Conservation (phyloP, 129 eudicot species). For the Heracleum sosnowskyi region DNA sequence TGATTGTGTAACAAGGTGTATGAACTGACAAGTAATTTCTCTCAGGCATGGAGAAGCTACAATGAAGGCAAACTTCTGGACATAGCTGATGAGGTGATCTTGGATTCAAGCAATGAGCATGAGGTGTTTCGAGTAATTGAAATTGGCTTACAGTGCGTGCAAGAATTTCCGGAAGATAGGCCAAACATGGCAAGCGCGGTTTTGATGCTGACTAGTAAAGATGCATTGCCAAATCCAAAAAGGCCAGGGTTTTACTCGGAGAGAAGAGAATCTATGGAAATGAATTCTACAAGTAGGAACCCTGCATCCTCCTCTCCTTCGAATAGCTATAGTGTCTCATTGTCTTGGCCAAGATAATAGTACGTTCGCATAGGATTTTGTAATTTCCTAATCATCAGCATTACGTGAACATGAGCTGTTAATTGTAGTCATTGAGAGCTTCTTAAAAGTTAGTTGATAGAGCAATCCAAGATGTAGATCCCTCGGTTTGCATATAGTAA, state of each 20-base stretch:
- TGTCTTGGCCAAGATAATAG: not conserved
- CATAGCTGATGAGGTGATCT: not conserved
- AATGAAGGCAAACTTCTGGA: not conserved
- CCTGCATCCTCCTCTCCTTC: not conserved
- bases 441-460: too few relatives aligned
- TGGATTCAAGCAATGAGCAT: not conserved
- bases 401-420: too few relatives aligned
- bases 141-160: constrained; percentile 5
- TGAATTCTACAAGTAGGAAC: not conserved
- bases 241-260: constrained; percentile 5
- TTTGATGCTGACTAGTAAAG: not conserved
- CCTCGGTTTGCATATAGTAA: too few relatives aligned
- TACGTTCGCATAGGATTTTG: not conserved
- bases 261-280: not conserved
- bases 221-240: not conserved
- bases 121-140: constrained; percentile 1
- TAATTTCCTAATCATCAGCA: not conserved
- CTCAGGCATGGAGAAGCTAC: not conserved
- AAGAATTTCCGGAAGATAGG: constrained; percentile 2
- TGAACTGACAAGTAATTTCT: not conserved
- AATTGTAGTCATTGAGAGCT: too few relatives aligned
- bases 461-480: too few relatives aligned
- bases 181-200: not conserved
- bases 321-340: not conserved
- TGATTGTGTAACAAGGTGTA: not conserved